Evolutionary conservation across 139 green algal species (phyloP), one percentile per base, ranked within the genome.

Genomic region (Desmodesmus armatus): DNA sequence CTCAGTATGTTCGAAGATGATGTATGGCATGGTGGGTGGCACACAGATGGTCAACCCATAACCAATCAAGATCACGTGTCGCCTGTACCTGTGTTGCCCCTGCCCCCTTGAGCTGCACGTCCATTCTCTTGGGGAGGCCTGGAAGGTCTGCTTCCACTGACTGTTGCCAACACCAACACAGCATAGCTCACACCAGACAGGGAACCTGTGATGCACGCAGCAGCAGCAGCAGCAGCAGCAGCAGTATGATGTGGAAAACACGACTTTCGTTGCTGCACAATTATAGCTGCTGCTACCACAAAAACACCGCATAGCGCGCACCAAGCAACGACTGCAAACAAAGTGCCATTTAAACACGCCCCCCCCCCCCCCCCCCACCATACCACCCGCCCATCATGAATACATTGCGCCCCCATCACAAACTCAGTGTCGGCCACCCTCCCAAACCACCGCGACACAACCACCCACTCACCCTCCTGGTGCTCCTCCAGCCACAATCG

Each of bases 101-200:
- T 29, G 75, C 75, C 5, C 17, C 35, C 23, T 35, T 19, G 43
- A 87, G 60, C 29, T 43, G 35, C 29, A 47, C 19, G 3, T 15
- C 41, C 60, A 87, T 25, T 69, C 23, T 3, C 23, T 58, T 2
- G 71, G 71, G 33, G 83, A 77, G 3, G 51, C 53, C 44, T 83
- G 83, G 62, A 63, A 87, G n/a, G 83, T 87, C 33, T 78, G 70
- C 29, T 19, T 41, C 83, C 83, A 87, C 53, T 87, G 73, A 44
- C 62, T 87, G 83, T 87, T 87, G 29, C 83, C 83, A 21, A 87
- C 73, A 41, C 71, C 83, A 55, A 77, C 73, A 87, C 83, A 23
- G 29, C 39, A 49, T 76, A 87, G 23, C 23, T 66, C 29, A 81
- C 71, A 29, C 63, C 63, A 25, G 53, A 62, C 82, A 66, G 60